phyloP scores from a whole-genome alignment of 768 basidiomycete genomes.

The Kwoniella sp. region DNA sequence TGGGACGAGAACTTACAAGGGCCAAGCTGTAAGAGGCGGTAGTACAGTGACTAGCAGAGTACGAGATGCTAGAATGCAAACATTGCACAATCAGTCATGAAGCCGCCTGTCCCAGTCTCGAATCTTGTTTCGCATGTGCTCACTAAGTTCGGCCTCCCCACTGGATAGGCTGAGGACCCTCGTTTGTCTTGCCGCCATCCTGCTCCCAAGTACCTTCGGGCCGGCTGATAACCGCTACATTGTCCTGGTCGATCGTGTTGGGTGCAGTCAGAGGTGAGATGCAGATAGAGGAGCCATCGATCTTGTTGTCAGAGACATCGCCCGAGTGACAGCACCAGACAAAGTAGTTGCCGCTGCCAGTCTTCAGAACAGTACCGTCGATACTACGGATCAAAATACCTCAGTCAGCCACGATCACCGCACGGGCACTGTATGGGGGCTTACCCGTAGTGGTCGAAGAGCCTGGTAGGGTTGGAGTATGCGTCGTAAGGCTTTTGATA shows the following conservation, averaged over 20 bases:
- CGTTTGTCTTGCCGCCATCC: conserved; percentile 9
- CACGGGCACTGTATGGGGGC: too few species aligned
- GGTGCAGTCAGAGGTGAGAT: conserved; percentile 24
- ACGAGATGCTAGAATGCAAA: conserved; percentile 13
- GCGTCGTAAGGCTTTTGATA: conserved; percentile 3
- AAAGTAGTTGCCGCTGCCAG: conserved; percentile 14
- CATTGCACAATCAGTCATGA: too few species aligned
- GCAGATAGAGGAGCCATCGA: conserved; percentile 20
- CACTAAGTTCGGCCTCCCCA: conserved; percentile 26
- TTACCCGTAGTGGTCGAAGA: conserved; percentile 8
- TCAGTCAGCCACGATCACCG: too few species aligned
- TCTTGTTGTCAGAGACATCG: conserved; percentile 10
- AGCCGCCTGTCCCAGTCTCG: too few species aligned
- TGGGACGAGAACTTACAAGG: conserved; percentile 14
- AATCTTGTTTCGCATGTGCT: conserved; percentile 6
- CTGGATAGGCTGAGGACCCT: conserved; percentile 24
- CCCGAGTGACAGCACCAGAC: conserved; percentile 25
- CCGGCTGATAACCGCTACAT: conserved; percentile 17
- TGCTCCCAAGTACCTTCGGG: conserved; percentile 26
- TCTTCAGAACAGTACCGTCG: conserved; percentile 26
- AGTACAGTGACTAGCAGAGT: conserved; percentile 26
- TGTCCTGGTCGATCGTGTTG: conserved; percentile 15
- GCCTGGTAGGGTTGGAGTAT: conserved; percentile 1
- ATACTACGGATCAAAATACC: conserved; percentile 14
- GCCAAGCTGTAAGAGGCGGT: conserved; percentile 23